Evolutionary conservation across 805 yeast species (phyloP), one percentile per base, ranked within the genome.

Genomic region (Schwanniomyces vanrijiae): DNA sequence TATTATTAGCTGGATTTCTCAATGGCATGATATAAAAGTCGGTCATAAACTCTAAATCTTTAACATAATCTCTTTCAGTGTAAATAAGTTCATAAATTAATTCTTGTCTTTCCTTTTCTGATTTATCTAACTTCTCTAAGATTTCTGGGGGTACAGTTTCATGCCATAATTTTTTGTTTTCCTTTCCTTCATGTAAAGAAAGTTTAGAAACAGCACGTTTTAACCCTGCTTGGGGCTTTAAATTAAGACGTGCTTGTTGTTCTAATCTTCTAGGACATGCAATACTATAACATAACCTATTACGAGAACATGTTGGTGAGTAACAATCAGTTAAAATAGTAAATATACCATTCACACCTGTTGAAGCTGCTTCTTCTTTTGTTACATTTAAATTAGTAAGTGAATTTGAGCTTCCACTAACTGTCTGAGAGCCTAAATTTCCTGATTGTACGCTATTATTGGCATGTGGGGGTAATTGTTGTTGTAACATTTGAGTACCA

Each of bases 261-360:
- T 92, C 98, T 42, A 94, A 73, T 52, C 98, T 79, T 55, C 97
- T 80, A 13, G 99, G 99, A 69, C 99, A 94, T 10, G 97, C 95
- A 55, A 94, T 91, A 37, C 96, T 88, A 67, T 94, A 94, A 68
- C 99, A 94, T 34, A 92, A 71, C 28, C 81, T 75, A 58, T 89
- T 95, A 43, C 95, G 75, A 4, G 96, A 84, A 68, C 99, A 94
- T 0, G 99, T 94, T 28, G 99, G 96, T 0, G 97, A 90, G 61
- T 94, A 94, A 68, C 99, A 94, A 60, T 91, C 96, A 0, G 97
- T 88, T 51, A 94, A 73, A 37, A 92, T 71, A 0, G 97, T 92
- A 60, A 92, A 94, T 3, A 94, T 96, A 55, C 99, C 99, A 64
- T 88, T 88, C 9, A 90, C 90, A 0, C 74, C 72, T 4, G 71